A percentile compares a stretch with the other conserved stretches of the same genome.
Conservation (phyloP, 495 filamentous ascomycete species). For the Penicillium paxilli region DNA sequence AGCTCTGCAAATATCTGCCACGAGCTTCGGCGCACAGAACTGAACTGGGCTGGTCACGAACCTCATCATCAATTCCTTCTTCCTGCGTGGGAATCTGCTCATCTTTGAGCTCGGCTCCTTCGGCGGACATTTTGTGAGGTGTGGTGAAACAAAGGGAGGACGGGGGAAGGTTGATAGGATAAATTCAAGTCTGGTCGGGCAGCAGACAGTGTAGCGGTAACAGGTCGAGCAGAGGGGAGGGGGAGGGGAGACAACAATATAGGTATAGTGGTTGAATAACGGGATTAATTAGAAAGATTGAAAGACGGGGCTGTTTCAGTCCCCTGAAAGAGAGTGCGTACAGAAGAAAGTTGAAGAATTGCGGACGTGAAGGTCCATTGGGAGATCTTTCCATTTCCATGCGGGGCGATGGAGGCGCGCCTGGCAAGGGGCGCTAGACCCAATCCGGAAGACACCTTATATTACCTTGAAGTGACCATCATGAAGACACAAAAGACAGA, state of each 20-base stretch:
- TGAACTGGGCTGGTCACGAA: conserved; percentile 16
- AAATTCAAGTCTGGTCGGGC: neutral
- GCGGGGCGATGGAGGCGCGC: neutral
- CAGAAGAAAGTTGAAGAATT: neutral
- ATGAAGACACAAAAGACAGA: too few species aligned
- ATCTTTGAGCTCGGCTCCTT: conserved; percentile 39
- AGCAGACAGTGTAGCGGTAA: neutral
- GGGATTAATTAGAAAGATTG: neutral
- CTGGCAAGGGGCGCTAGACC: neutral
- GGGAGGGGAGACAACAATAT: neutral
- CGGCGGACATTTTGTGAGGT: conserved; percentile 25
- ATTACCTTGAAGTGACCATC: neutral
- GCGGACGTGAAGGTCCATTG: conserved; percentile 5
- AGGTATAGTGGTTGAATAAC: neutral
- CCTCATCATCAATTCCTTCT: conserved; percentile 48
- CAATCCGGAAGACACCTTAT: conserved; percentile 20
- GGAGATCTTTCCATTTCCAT: conserved; percentile 4
- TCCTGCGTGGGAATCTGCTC: conserved; percentile 40
- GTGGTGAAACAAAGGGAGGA: conserved; percentile 2
- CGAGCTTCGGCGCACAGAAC: neutral
- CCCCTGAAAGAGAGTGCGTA: neutral
- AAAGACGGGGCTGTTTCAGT: too few species aligned
- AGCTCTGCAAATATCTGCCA: neutral
- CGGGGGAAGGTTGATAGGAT: neutral
- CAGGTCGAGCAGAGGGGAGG: neutral